phyloP scores from a whole-genome alignment of 192 early-diverging fungal genomes.

The Linnemannia exigua region DNA sequence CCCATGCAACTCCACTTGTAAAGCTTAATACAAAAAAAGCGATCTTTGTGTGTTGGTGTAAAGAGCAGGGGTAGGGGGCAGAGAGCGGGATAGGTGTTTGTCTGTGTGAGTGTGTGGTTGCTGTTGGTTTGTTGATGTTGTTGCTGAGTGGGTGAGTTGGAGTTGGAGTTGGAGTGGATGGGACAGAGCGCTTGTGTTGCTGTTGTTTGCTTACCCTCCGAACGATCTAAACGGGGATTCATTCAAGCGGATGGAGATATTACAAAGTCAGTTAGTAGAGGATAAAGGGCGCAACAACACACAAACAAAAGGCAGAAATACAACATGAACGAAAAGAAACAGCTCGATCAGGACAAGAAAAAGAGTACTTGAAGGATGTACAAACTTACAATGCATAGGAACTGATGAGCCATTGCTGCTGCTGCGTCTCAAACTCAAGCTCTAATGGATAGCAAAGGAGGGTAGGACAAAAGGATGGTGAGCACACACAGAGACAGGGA shows the following conservation, averaged over 20 bases:
- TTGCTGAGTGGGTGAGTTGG: neutral
- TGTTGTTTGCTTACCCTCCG: slow-evolving; percentile 34
- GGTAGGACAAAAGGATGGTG: neutral
- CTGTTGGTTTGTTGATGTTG: neutral
- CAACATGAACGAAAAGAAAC: neutral
- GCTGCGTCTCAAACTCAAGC: slow-evolving; percentile 45
- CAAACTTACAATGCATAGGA: slow-evolving; percentile 53
- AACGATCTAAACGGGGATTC: slow-evolving; percentile 31
- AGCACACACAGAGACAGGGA: neutral
- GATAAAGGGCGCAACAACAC: neutral
- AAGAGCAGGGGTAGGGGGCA: neutral
- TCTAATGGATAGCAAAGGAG: slow-evolving; percentile 5
- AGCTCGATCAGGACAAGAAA: neutral
- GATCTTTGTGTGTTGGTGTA: neutral
- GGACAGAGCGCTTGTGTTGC: neutral
- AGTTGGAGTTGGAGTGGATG: neutral
- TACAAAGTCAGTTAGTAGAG: neutral
- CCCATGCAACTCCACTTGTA: neutral
- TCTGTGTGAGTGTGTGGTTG: neutral
- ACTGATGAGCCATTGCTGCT: slow-evolving; percentile 56
- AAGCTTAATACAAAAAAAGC: neutral
- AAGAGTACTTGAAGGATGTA: neutral
- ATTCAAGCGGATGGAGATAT: neutral
- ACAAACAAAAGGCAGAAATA: neutral
- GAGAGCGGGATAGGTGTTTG: neutral